Percentiles rank a stretch among this genome's conserved stretches.
phyloP scores from a whole-genome alignment of 225 moss, liverwort and hornwort species.

The Bryum argenteum region DNA sequence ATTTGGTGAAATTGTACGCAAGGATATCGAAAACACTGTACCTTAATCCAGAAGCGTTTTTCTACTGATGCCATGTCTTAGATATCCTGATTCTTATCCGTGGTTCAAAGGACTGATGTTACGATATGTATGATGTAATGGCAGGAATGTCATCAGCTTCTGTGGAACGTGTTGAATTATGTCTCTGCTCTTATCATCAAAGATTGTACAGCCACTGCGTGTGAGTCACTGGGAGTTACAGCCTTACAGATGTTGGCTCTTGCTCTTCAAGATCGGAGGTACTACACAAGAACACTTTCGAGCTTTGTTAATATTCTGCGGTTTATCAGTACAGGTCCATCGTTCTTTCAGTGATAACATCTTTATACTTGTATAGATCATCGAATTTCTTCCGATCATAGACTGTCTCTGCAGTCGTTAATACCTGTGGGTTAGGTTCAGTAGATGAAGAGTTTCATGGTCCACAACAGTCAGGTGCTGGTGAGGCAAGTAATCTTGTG shows the following conservation, averaged over 20 bases:
- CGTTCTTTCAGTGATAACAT: not conserved
- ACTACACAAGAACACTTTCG: conserved; percentile 15
- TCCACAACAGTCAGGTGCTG: not conserved
- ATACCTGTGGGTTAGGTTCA: not conserved
- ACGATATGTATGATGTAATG: conserved; percentile 29
- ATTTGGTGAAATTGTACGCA: conserved; percentile 1
- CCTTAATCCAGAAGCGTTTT: not conserved
- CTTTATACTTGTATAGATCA: not conserved
- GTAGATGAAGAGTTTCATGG: not conserved
- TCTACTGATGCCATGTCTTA: not conserved
- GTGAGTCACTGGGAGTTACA: conserved; percentile 89
- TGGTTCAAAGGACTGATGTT: conserved; percentile 12
- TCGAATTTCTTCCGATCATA: conserved; percentile 15
- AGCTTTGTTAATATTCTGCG: conserved; percentile 10
- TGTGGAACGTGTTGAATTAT: conserved; percentile 89
- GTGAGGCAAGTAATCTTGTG: not conserved
- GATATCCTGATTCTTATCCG: not conserved
- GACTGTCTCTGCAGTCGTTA: not conserved
- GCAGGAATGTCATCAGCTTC: conserved; percentile 93
- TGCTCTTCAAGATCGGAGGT: conserved; percentile 80
- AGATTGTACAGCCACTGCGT: conserved; percentile 79
- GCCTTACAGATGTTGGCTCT: conserved; percentile 87
- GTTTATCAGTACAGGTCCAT: not conserved
- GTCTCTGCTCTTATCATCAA: conserved; percentile 70
- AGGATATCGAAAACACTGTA: not conserved